Evolutionary conservation across 1,284 basidiomycete genomes (phyloP), one percentile per base, ranked within the genome.

Genomic region (Kwoniella shivajii): DNA sequence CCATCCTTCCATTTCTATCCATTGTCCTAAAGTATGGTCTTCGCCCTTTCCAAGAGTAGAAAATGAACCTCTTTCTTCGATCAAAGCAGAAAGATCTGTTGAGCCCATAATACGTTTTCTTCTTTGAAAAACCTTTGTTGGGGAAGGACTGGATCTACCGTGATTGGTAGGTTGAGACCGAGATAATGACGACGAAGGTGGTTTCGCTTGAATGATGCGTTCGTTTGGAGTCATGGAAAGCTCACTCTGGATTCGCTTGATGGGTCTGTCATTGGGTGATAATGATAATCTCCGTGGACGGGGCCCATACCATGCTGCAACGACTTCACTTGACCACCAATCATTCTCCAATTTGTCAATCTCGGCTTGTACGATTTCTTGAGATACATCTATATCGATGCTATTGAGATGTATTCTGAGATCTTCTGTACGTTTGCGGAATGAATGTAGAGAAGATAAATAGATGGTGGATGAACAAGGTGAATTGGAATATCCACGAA

Each of bases 241-340:
- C 37, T 39, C n/a, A 22, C 2, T n/a, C 37, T 38, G 6, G 13
- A 38, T 6, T 14, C n/a, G 18, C 38, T 43, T 29, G 26, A 13
- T 18, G 6, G n/a, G n/a, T n/a, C n/a, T n/a, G n/a, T n/a, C n/a
- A n/a, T n/a, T n/a, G n/a, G n/a, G n/a, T n/a, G n/a, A n/a, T n/a
- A n/a, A n/a, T n/a, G n/a, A n/a, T n/a, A n/a, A n/a, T n/a, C n/a
- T n/a, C n/a, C 27, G n/a, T 26, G 61, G 63, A 46, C 52, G 38
- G 13, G 69, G 69, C 1, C 69, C 69, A 47, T 62, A 71, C 69
- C 67, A 71, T 14, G 60, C 55, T 18, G 59, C 65, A 2, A 64
- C 67, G 14, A 69, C 51, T 43, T 67, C 64, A 27, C 54, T 62
- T 7, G 30, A 20, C 69, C 69, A 69, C 67, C 67, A 71, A 4